phyloP scores from a whole-genome alignment of 768 basidiomycete genomes.

The Agrocybe praecox region DNA sequence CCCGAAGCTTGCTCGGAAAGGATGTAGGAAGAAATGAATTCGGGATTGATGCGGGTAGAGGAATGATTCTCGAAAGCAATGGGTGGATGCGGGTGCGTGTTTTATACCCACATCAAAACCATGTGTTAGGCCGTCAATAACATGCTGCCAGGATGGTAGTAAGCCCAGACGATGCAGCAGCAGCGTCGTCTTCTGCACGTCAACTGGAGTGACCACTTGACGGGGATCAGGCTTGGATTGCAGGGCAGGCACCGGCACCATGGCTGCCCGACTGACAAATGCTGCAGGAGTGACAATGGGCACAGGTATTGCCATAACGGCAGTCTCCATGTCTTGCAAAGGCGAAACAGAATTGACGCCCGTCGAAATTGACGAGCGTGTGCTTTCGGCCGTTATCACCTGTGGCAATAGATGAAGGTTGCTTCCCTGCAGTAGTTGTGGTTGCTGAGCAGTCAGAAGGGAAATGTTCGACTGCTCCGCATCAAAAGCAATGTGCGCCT shows the following conservation, averaged over 20 bases:
- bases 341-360: too few relatives aligned
- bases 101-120: slow-evolving; percentile 26
- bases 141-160: too few relatives aligned
- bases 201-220: too few relatives aligned
- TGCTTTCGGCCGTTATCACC: slow-evolving; percentile 13
- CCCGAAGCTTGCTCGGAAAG: slow-evolving; percentile 16
- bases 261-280: too few relatives aligned
- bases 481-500: slow-evolving; percentile 26
- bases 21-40: slow-evolving; percentile 15
- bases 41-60: slow-evolving; percentile 15
- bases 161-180: too few relatives aligned
- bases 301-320: too few relatives aligned
- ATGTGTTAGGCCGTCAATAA: too few relatives aligned
- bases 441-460: slow-evolving; percentile 20
- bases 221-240: too few relatives aligned
- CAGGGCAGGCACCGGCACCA: too few relatives aligned
- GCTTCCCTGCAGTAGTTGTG: slow-evolving; percentile 24
- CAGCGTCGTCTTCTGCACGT: too few relatives aligned
- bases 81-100: slow-evolving; percentile 2
- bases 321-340: too few relatives aligned
- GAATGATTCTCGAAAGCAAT: slow-evolving; percentile 23
- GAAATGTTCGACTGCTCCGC: slow-evolving; percentile 23
- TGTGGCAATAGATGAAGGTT: slow-evolving; percentile 12
- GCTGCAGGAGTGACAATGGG: too few relatives aligned
- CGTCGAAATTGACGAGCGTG: slow-evolving; percentile 12